Base-by-base conservation (phyloP, 371 early-diverging fungal species). In the Zopfochytrium polystomum region DNA sequence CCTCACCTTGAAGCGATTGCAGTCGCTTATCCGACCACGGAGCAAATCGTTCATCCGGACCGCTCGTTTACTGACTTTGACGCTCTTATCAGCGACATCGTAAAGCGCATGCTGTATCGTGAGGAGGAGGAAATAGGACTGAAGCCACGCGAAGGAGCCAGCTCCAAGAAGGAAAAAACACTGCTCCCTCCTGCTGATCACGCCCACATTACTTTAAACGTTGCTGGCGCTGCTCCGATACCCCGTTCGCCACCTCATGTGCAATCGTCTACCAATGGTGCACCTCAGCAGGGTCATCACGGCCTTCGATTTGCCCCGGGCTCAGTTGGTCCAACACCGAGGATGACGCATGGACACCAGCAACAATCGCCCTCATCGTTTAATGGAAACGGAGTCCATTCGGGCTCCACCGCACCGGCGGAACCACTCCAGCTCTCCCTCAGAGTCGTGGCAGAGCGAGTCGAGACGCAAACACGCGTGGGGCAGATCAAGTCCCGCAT, bases 31-130 rank as follows among this genome's bases (percentile, higher is more conserved):
- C 48, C 48, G 23, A n/a, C 48, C 13, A 13, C 48, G 23, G 11
- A 26, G 13, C 23, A 20, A 13, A 58, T 58, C 30, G 58, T 50
- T 5, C 58, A 58, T 31, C 58, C 58, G 5, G 58, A 58, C 31
- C 26, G 58, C 13, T 35, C 32, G 22, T 58, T 58, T 49, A 23
- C 58, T 18, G 58, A 58, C 18, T 35, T 58, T 20, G 58, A 58
- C 7, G 50, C 33, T 7, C 31, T 58, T 25, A 46, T 58, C 49
- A 58, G 58, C 35, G 58, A 58, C 26, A 58, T 58, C 26, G 58
- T 58, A 25, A 58, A 58, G 46, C 50, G 58, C n/a, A 58, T 58
- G 47, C 58, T 58, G 32, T 58, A 58, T 34, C 25, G 44, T n/a
- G 47, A 58, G 15, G 58, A 45, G 15, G 1, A 18, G 49, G 26